Conservation (phyloP, 2,329 filamentous ascomycete species). For the Pestalotiopsis sp. region DNA sequence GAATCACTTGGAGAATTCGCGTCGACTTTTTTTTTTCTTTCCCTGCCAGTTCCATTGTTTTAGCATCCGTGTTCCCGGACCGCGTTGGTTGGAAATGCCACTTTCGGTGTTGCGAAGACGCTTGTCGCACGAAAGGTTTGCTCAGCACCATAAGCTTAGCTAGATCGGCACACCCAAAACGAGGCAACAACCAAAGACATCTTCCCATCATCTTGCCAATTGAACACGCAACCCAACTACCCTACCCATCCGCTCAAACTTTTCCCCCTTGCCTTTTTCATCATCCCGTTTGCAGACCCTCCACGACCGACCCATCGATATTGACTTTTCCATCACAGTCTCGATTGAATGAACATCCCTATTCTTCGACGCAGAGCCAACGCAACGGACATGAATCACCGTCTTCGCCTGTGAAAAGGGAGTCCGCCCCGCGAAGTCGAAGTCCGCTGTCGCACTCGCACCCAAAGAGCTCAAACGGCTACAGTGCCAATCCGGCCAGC, state of each 20-base stretch:
- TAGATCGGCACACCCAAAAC: background rate
- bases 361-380: conserved; percentile 40
- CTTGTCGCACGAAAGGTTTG: conserved; percentile 1
- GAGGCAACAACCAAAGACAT: conserved; percentile 5
- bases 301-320: background rate
- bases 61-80: background rate
- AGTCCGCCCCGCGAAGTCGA: conserved; percentile 27
- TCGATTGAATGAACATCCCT: conserved; percentile 54
- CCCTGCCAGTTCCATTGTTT: background rate
- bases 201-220: background rate
- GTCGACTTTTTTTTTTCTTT: no score
- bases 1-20: background rate
- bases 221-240: background rate
- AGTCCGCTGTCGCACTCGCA: conserved; percentile 33
- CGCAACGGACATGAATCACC: conserved; percentile 31
- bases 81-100: background rate
- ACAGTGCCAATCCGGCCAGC: conserved; percentile 22
- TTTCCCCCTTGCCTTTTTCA: background rate
- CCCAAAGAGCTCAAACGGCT: conserved; percentile 30
- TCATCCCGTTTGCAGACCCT: background rate
- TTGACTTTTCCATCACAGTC: conserved; percentile 19
- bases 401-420: conserved; percentile 26
- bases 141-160: background rate
- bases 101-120: background rate
- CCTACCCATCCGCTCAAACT: background rate